These are phyloP conservation scores for Fusarium sp. DNA, from an alignment of 2,329 filamentous ascomycete genomes.

Conservation along the genomic window DNA sequence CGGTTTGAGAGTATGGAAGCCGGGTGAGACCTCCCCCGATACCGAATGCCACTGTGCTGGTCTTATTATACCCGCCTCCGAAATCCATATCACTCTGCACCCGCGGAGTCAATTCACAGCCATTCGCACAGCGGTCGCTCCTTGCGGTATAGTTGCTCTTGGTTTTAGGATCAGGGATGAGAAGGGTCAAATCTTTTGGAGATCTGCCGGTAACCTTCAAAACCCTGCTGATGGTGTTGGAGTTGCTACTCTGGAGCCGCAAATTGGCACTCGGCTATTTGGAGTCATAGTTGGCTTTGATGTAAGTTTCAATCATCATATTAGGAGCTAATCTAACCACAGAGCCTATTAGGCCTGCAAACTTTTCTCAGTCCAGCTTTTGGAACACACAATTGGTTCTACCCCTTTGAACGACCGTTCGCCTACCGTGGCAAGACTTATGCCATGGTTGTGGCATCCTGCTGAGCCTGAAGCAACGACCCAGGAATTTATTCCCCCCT, in stretches of 20 bases:
- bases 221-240: neutral
- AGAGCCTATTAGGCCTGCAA: slow-evolving; percentile 1
- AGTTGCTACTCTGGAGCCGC: neutral
- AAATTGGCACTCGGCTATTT: neutral
- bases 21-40: accelerated
- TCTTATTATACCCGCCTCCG: neutral
- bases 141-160: slow-evolving; percentile 12
- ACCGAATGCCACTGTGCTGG: neutral
- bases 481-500: neutral
- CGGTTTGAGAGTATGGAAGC: neutral
- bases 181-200: accelerated
- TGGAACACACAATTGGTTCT: neutral
- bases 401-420: too few species aligned
- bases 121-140: neutral
- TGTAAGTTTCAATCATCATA: neutral
- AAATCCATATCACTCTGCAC: neutral
- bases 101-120: neutral
- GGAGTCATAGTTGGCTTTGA: slow-evolving; percentile 19
- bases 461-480: neutral
- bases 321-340: neutral
- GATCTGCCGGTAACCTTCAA: neutral
- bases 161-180: neutral
- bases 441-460: slow-evolving; percentile 13
- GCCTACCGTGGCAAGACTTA: too few species aligned
- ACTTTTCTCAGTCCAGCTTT: neutral